Percentiles rank a stretch among this genome's conserved stretches.
These are phyloP conservation scores for Syzygium malaccense DNA, from an alignment of 441 rosid genomes.

Conservation along the genomic window DNA sequence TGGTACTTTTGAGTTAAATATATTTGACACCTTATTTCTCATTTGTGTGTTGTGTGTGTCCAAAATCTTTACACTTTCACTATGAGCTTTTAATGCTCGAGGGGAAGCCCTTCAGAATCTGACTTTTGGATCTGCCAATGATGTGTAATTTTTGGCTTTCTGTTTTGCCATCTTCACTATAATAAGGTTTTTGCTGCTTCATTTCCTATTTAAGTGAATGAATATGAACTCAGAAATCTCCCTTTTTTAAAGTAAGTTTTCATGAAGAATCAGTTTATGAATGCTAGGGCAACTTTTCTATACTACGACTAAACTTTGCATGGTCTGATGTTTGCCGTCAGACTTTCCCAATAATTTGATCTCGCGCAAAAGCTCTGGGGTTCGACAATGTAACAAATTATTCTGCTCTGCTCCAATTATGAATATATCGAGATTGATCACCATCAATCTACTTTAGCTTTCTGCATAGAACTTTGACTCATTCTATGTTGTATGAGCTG, in stretches of 20 bases:
- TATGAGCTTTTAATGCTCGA: not conserved
- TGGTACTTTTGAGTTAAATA: not conserved
- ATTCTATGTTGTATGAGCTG: not conserved
- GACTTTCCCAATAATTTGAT: not conserved
- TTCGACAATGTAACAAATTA: not conserved
- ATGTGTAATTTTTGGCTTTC: not conserved
- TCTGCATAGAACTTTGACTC: not conserved
- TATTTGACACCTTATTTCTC: not conserved
- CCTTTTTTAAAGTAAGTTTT: not conserved
- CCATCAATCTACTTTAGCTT: not conserved
- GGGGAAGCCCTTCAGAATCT: not conserved
- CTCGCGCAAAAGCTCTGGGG: not conserved
- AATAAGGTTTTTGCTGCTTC: not conserved
- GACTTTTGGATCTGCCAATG: not conserved
- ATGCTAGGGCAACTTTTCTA: not conserved
- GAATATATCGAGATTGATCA: not conserved
- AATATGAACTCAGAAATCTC: not conserved
- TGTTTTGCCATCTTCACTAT: not conserved
- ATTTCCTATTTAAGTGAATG: not conserved
- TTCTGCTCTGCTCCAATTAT: not conserved
- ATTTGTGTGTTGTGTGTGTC: accelerated
- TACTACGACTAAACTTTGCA: not conserved
- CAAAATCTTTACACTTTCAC: not conserved
- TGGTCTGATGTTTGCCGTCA: not conserved
- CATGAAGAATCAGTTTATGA: not conserved